phyloP scores from a whole-genome alignment of 2,329 filamentous ascomycete species.

The Arachnomyces sp. region DNA sequence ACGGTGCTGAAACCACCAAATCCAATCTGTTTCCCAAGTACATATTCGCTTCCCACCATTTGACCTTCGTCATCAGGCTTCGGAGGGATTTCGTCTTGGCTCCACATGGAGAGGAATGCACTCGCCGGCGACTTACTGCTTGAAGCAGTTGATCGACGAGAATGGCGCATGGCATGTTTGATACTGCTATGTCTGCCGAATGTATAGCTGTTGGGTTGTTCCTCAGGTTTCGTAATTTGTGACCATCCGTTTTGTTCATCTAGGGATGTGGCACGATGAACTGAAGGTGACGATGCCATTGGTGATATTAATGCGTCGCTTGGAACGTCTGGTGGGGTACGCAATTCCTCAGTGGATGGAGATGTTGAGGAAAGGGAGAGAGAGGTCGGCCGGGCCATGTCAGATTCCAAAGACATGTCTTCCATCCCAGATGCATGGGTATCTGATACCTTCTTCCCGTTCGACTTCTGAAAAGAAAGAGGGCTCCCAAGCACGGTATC shows the following conservation, averaged over 20 bases:
- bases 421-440: constrained; percentile 3
- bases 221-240: constrained; percentile 24
- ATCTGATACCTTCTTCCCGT: no score
- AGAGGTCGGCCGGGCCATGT: constrained; percentile 33
- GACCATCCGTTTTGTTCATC: constrained; percentile 37
- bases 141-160: constrained; percentile 42
- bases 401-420: constrained; percentile 17
- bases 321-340: constrained; percentile 32
- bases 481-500: constrained; percentile 5
- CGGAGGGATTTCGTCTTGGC: constrained; percentile 31
- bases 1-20: constrained; percentile 60
- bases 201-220: constrained; percentile 24
- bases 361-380: constrained; percentile 39
- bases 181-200: constrained; percentile 28
- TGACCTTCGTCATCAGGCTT: constrained; percentile 62
- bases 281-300: constrained; percentile 29
- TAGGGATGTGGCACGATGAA: constrained; percentile 30
- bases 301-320: constrained; percentile 32
- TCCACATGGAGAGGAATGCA: constrained; percentile 51
- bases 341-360: constrained; percentile 31
- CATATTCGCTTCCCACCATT: constrained; percentile 58
- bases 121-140: constrained; percentile 52
- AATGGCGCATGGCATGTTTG: constrained; percentile 29
- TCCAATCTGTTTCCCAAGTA: constrained; percentile 59
- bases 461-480: background rate